These are phyloP conservation scores for Aegilops umbellulata DNA, from an alignment of 176 grass and related monocot species.

Conservation along the genomic window DNA sequence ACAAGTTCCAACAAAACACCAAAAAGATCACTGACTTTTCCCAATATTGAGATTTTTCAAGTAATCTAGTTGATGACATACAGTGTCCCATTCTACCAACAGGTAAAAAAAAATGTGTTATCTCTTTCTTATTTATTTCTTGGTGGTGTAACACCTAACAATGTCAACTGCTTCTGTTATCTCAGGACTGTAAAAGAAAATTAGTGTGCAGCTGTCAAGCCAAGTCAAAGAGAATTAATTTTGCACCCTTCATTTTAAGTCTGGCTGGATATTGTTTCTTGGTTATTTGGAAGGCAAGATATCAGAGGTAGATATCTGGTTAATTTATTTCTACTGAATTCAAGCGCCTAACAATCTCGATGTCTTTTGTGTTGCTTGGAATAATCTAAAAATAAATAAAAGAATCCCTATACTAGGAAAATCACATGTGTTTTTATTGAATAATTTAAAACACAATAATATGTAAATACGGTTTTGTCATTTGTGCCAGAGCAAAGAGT, in stretches of 20 bases:
- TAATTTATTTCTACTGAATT: too few species aligned
- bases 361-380: background rate
- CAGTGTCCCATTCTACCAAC: background rate
- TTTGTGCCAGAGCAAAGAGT: background rate
- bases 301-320: background rate
- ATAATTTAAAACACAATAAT: background rate
- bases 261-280: background rate
- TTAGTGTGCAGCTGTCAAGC: background rate
- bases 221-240: background rate
- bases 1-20: background rate
- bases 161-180: background rate
- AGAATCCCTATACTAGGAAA: background rate
- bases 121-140: background rate
- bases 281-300: background rate
- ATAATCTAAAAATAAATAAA: background rate
- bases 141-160: background rate
- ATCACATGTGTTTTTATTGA: background rate
- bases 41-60: background rate
- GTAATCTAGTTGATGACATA: background rate
- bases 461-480: background rate
- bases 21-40: background rate
- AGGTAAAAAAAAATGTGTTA: background rate
- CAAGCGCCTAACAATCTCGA: background rate
- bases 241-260: background rate
- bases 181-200: background rate